Percentiles rank a stretch among this genome's conserved stretches.
Evolutionary conservation across 345 rosid genomes (phyloP).

Genomic region (Brassica cretica): DNA sequence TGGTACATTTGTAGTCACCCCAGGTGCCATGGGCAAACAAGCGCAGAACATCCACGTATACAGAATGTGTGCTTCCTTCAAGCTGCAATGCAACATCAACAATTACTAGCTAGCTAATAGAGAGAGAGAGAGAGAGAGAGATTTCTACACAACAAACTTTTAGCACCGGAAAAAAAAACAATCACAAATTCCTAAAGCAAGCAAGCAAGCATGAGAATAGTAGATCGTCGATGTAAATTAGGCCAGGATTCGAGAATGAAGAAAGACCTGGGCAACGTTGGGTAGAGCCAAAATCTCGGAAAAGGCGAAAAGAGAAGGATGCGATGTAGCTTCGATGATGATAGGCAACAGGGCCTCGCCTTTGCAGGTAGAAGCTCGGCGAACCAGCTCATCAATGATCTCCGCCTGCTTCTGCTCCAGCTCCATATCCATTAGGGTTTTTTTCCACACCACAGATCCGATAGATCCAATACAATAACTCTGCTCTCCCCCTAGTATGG

Average conservation of each 20-base stretch:
- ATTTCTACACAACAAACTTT: not conserved
- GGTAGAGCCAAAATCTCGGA: conserved; percentile 87
- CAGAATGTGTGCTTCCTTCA: conserved; percentile 62
- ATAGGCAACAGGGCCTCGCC: conserved; percentile 59
- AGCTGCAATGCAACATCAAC: conserved; percentile 54
- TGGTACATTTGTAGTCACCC: conserved; percentile 83
- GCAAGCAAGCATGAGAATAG: not conserved
- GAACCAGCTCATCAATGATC: conserved; percentile 62
- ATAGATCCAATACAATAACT: too few species aligned
- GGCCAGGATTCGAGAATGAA: not conserved
- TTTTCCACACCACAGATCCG: not conserved
- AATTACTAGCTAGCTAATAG: not conserved
- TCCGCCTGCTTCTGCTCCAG: conserved; percentile 84
- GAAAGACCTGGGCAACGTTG: conserved; percentile 51
- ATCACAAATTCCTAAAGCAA: not conserved
- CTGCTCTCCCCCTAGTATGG: not conserved
- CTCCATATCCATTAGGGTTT: conserved; percentile 66
- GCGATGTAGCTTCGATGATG: conserved; percentile 77
- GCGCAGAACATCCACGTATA: conserved; percentile 60
- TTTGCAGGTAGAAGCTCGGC: conserved; percentile 53
- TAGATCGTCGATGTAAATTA: not conserved
- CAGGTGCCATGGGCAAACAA: conserved; percentile 91
- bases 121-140: too few species aligned
- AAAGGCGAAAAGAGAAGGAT: conserved; percentile 88
- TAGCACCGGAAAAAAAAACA: too few species aligned